Conservation (phyloP, 108 stramenopile genomes). For the Cyclotella kingstonii region DNA sequence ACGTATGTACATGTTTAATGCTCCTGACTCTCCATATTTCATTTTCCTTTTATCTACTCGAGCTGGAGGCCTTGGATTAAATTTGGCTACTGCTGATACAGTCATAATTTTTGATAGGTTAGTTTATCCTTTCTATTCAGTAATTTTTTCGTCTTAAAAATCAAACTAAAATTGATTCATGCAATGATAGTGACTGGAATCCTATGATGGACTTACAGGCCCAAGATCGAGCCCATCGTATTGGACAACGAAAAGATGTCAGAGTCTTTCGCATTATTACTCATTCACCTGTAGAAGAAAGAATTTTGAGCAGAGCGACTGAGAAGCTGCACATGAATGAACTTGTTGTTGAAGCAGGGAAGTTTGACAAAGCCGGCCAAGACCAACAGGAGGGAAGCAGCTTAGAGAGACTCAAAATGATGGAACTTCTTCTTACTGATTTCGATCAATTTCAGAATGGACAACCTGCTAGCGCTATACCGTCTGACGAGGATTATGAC, state of each 20-base stretch:
- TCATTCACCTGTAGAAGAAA: conserved; percentile 91
- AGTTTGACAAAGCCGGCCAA: conserved; percentile 84
- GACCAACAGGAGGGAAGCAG: conserved; percentile 76
- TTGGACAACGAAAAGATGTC: conserved; percentile 90
- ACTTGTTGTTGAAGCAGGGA: conserved; percentile 93
- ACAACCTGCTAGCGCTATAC: conserved; percentile 30
- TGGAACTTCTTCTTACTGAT: conserved; percentile 83
- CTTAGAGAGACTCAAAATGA: conserved; percentile 77
- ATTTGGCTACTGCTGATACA: conserved; percentile 91
- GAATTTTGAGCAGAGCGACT: conserved; percentile 86
- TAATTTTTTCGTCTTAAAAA: not conserved
- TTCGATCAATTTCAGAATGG: conserved; percentile 63
- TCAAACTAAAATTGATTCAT: no score
- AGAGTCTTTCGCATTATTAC: conserved; percentile 92
- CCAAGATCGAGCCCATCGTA: conserved; percentile 96
- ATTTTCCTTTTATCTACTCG: conserved; percentile 94
- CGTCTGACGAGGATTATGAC: conserved; percentile 56
- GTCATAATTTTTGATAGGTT: conserved; percentile 91
- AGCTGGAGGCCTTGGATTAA: conserved; percentile 88
- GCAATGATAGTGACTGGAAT: conserved; percentile 92
- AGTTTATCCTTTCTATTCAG: not conserved
- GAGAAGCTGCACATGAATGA: conserved; percentile 93
- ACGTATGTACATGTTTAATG: conserved; percentile 96
- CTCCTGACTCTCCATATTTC: conserved; percentile 81
- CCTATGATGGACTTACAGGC: conserved; percentile 98